Conservation (phyloP, 2,329 filamentous ascomycete species). For the Akanthomyces muscarius region DNA sequence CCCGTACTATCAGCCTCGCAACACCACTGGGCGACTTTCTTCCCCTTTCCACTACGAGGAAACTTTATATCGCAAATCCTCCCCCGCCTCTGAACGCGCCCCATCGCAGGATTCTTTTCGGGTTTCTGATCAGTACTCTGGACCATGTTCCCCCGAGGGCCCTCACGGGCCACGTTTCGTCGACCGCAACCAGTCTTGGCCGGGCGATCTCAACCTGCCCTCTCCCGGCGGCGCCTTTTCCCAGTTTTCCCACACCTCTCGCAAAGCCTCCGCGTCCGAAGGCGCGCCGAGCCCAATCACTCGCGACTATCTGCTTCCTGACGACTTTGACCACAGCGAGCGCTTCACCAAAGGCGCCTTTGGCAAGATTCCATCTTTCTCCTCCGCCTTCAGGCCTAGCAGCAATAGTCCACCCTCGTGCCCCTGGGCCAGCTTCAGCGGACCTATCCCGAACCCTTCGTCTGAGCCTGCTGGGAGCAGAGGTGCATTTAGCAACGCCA, state of each 20-base stretch:
- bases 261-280: neutral
- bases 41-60: neutral
- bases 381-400: neutral
- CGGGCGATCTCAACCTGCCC: neutral
- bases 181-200: slow-evolving; percentile 11
- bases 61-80: neutral
- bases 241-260: neutral
- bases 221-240: neutral
- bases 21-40: slow-evolving; percentile 7
- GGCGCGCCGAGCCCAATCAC: neutral
- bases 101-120: neutral
- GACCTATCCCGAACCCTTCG: neutral
- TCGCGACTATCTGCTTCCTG: neutral
- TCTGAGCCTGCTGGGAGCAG: neutral
- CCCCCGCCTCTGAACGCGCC: neutral
- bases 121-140: neutral
- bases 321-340: neutral
- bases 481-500: neutral
- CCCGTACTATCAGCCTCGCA: slow-evolving; percentile 33
- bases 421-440: slow-evolving; percentile 10
- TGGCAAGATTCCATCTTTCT: neutral
- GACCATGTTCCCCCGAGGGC: neutral
- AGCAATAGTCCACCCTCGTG: neutral
- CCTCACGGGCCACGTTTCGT: neutral
- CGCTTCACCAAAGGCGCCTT: slow-evolving; percentile 14